Percentiles rank a stretch among this genome's conserved stretches.
Evolutionary conservation across 495 filamentous ascomycete species (phyloP).

Genomic region (Chlorociboria aeruginascens): DNA sequence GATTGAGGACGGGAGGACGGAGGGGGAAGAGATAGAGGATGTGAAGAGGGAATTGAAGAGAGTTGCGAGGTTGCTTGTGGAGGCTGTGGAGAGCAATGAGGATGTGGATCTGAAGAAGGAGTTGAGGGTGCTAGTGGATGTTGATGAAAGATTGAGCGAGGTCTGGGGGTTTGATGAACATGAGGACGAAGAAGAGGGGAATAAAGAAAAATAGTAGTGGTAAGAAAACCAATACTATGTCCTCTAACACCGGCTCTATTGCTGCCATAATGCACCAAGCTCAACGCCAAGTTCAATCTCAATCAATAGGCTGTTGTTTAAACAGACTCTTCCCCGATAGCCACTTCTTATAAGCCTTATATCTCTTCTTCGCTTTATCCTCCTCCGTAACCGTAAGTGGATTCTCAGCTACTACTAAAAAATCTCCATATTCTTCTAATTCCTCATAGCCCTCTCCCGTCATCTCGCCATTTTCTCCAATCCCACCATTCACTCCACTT

Average conservation of each 20-base stretch:
- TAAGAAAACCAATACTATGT: too few species aligned
- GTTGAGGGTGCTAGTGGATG: slow-evolving; percentile 26
- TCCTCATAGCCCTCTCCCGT: slow-evolving; percentile 38
- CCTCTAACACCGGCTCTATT: too few species aligned
- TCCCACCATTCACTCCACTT: not conserved
- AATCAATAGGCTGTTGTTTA: slow-evolving; percentile 71
- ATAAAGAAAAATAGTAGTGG: too few species aligned
- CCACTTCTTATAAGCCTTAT: slow-evolving; percentile 94
- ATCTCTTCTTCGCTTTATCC: slow-evolving; percentile 79
- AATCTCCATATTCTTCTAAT: slow-evolving; percentile 59
- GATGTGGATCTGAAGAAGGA: slow-evolving; percentile 21
- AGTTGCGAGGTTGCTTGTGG: slow-evolving; percentile 11
- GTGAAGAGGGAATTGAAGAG: slow-evolving; percentile 36
- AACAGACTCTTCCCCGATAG: slow-evolving; percentile 84
- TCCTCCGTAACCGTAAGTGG: slow-evolving; percentile 78
- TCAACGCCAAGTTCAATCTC: slow-evolving; percentile 5
- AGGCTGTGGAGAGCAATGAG: slow-evolving; percentile 10
- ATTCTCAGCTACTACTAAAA: slow-evolving; percentile 64
- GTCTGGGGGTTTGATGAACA: slow-evolving; percentile 14
- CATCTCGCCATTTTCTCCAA: slow-evolving; percentile 23
- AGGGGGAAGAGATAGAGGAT: slow-evolving; percentile 6
- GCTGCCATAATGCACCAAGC: too few species aligned
- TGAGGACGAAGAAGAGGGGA: too few species aligned
- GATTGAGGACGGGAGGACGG: slow-evolving; percentile 2
- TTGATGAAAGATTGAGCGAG: slow-evolving; percentile 27